Evolutionary conservation across 495 filamentous ascomycete genomes (phyloP), one percentile per base, ranked within the genome.

Genomic region (Aspergillus homomorphus): DNA sequence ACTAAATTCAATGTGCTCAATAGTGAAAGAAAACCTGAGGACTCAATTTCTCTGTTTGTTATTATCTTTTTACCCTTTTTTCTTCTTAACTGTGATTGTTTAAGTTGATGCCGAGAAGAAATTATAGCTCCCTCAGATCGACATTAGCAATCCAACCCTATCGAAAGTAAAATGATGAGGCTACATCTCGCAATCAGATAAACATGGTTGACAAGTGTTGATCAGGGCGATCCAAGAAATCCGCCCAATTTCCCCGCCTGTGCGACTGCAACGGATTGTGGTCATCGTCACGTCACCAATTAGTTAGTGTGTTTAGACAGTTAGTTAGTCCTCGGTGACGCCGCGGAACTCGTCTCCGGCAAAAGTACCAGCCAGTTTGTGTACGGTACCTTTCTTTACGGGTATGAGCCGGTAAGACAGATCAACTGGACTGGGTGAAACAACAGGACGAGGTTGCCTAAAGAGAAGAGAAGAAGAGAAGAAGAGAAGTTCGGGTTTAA

Each of bases 201-300:
- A 38, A 38, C 33, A 38, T 38, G 33, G 33, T 14, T 38, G 33
- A 38, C 33, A 38, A 38, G 33, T 38, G 33, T 14, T 38, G 33
- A 38, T 38, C 33, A 38, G 33, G 33, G 12, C 33, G 33, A 38
- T 38, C 33, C 33, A 12, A 38, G 15, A 10, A 28, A 7, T 38
- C 5, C 12, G 7, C 8, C 15, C 33, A 12, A 38, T 38, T 38
- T 14, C 33, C 33, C 33, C 33, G 12, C 33, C 12, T 38, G 33
- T 38, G 33, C 33, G 15, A 38, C 33, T 12, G 10, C 10, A 7
- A 7, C 33, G 30, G n/a, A 7, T 19, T 10, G 28, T 19, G 45
- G 45, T 57, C 45, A 57, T 49, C 6, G 54, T 57, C 54, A 57
- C 54, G 54, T 57, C 54, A 57, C 46, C 33, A 38, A 10, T 38